Conservation (phyloP, 129 eudicot species). For the Mikania micrantha region DNA sequence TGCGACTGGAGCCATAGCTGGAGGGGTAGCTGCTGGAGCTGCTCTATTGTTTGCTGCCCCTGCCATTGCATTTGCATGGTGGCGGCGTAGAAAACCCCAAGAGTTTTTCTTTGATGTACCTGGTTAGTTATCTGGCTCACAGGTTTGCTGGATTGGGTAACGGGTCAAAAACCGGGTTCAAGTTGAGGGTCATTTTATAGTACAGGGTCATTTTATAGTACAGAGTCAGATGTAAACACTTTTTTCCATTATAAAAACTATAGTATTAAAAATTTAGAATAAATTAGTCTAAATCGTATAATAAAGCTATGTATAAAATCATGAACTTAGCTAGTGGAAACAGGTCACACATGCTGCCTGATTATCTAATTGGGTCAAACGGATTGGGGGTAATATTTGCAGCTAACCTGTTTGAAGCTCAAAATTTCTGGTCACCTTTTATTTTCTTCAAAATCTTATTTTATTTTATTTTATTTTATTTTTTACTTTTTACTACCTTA, state of each 20-base stretch:
- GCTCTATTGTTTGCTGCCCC: slow-evolving; percentile 94
- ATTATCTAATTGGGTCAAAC: neutral
- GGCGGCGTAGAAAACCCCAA: slow-evolving; percentile 79
- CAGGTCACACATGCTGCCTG: too few relatives aligned
- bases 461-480: too few relatives aligned
- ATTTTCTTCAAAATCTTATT: neutral
- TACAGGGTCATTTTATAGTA: neutral
- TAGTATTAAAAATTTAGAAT: too few relatives aligned
- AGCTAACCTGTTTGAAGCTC: neutral
- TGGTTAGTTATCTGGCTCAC: slow-evolving; percentile 31
- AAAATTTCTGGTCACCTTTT: too few relatives aligned
- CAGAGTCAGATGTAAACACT: neutral
- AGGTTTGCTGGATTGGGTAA: neutral
- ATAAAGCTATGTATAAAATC: too few relatives aligned
- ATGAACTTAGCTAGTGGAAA: too few relatives aligned
- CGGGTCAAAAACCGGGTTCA: neutral
- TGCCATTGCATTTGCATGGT: slow-evolving; percentile 88
- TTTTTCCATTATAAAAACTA: neutral
- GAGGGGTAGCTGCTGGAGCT: slow-evolving; percentile 98
- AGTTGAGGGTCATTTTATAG: neutral
- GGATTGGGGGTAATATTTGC: neutral
- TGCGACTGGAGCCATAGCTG: slow-evolving; percentile 91
- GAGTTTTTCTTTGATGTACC: slow-evolving; percentile 93
- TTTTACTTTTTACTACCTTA: too few relatives aligned
- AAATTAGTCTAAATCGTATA: neutral